These are phyloP conservation scores for Solanum pinnatisectum DNA, from an alignment of 257 asterid species.

Conservation along the genomic window DNA sequence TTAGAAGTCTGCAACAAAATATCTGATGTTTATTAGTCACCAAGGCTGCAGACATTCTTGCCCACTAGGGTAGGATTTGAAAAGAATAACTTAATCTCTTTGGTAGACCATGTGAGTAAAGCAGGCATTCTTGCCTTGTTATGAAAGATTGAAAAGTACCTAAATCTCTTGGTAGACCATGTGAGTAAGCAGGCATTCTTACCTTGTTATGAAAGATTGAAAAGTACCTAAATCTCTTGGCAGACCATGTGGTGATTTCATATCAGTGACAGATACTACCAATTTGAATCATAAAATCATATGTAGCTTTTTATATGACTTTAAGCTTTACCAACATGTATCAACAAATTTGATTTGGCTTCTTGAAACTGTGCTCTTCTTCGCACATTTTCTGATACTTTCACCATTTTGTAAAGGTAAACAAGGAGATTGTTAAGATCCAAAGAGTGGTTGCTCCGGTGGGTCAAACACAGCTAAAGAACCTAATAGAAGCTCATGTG, in stretches of 20 bases:
- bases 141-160: neutral
- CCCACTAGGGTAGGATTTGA: neutral
- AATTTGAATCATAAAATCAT: neutral
- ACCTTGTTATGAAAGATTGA: neutral
- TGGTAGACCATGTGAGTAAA: neutral
- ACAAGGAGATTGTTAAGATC: conserved; percentile 97
- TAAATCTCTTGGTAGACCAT: neutral
- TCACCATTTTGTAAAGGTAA: conserved; percentile 40
- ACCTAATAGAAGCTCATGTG: conserved; percentile 84
- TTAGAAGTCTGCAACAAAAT: neutral
- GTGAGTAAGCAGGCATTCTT: neutral
- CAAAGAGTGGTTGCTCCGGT: conserved; percentile 94
- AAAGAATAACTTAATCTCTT: neutral
- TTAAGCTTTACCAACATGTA: neutral
- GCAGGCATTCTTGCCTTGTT: neutral
- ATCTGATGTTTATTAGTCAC: neutral
- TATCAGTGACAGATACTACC: neutral
- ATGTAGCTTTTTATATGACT: neutral
- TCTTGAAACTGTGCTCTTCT: neutral
- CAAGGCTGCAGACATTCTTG: neutral
- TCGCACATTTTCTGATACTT: neutral
- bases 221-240: neutral
- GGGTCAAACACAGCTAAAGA: conserved; percentile 96
- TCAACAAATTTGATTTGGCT: neutral
- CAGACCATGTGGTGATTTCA: neutral